These are phyloP conservation scores for Leucoagaricus sp. DNA, from an alignment of 1,284 basidiomycete genomes.

Conservation along the genomic window DNA sequence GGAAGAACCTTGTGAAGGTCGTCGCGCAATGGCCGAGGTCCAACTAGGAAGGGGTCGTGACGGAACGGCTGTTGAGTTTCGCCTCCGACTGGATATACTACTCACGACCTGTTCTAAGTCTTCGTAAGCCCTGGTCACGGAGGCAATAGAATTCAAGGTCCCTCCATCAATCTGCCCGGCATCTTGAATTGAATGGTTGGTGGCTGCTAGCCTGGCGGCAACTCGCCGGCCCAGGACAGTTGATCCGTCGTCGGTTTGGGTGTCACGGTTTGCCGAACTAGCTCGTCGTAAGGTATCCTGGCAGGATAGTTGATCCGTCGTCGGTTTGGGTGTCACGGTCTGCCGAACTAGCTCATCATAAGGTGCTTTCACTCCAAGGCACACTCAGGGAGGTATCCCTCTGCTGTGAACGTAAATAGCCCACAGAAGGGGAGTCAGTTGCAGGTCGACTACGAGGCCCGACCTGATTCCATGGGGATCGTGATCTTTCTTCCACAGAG, in stretches of 20 bases:
- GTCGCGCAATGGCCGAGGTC: neutral
- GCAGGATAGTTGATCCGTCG: conserved; percentile 46
- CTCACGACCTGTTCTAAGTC: conserved; percentile 9
- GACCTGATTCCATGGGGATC: neutral
- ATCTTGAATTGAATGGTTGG: conserved; percentile 4
- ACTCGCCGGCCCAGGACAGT: conserved; percentile 53
- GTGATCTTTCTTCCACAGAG: neutral
- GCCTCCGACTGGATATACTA: neutral
- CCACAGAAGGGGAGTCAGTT: neutral
- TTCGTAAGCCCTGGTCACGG: conserved; percentile 14
- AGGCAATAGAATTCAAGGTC: conserved; percentile 10
- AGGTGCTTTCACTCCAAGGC: conserved; percentile 15
- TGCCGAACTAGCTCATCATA: conserved; percentile 23
- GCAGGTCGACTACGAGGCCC: neutral
- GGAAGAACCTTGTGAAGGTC: conserved; percentile 4
- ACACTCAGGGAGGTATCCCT: neutral
- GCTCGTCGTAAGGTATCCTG: conserved; percentile 24
- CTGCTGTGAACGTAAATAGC: neutral
- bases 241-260: conserved; percentile 37
- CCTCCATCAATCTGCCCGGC: conserved; percentile 9
- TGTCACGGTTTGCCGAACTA: conserved; percentile 22
- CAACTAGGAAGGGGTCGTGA: neutral
- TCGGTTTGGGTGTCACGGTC: conserved; percentile 27
- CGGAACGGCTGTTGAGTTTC: neutral
- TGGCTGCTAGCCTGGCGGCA: conserved; percentile 41